Base-by-base conservation (phyloP, 179 eudicot species). In the Vitellaria paradoxa region DNA sequence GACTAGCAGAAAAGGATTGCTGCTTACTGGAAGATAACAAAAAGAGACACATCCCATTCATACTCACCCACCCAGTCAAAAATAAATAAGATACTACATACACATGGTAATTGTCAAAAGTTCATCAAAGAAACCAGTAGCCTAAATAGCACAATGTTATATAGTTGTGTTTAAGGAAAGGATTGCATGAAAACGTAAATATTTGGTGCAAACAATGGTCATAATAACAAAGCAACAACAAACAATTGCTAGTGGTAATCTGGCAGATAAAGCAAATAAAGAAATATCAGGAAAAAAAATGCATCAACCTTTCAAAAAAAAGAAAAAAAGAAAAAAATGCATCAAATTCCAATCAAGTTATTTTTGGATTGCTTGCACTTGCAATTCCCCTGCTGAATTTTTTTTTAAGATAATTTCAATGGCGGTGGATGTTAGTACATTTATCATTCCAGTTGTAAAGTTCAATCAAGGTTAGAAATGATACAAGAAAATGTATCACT, bases 51-150 rank as follows among this genome's bases (percentile, higher is more conserved):
- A 17, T 30, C 15, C 64, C 24, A 49, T 18, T 72, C 61, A 55
- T 30, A 56, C 75, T 15, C 64, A 72, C 18, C 61, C 60, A 30
- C 64, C 2, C 50, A 6, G 30, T 5, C 9, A 57, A 57, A 30
- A 67, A 24, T 3, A 20, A 9, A 24, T 65, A 42, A 52, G 74
- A 52, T 20, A 9, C 30, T 18, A 55, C 23, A 8, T n/a, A 53
- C 57, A 17, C 23, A 71, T 53, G 74, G 24, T 9, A 53, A 6
- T 6, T 15, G 15, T 53, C 37, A 53, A 11, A 9, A 52, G 57
- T 26, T 71, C 74, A 24, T 26, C 62, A 71, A 26, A 71, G 7
- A 71, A 71, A 21, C 21, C 74, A 26, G 73, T 62, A 71, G 18
- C 4, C 21, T 5, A 68, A 69, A 49, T 18, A 12, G 57, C 72